phyloP scores from a whole-genome alignment of 2,329 filamentous ascomycete species.

The Pleoardoris graminearum region DNA sequence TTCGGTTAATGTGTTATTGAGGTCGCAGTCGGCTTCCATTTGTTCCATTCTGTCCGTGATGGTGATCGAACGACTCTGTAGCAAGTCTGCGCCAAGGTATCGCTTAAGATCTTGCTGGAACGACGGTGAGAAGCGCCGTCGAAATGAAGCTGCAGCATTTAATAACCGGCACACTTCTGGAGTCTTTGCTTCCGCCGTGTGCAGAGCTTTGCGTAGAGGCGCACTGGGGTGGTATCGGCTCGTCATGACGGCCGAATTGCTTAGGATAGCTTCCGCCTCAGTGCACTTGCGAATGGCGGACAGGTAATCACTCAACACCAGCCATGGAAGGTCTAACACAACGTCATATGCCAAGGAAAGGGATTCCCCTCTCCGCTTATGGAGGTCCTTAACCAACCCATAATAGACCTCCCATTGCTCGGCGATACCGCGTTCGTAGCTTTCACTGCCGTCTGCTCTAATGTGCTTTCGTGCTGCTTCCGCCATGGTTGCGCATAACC shows the following conservation, averaged over 20 bases:
- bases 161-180: constrained; percentile 66
- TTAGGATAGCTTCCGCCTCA: constrained; percentile 71
- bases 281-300: constrained; percentile 80
- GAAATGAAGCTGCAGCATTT: constrained; percentile 69
- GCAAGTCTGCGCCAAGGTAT: constrained; percentile 72
- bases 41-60: constrained; percentile 70
- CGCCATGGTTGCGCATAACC: constrained; percentile 72
- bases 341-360: constrained; percentile 76
- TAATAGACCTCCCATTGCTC: constrained; percentile 90
- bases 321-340: constrained; percentile 74
- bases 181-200: constrained; percentile 18
- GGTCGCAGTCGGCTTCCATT: constrained; percentile 78
- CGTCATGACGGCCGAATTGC: constrained; percentile 61
- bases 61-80: constrained; percentile 65
- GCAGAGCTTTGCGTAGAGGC: constrained; percentile 39
- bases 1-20: constrained; percentile 78
- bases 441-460: constrained; percentile 72
- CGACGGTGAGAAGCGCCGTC: constrained; percentile 69
- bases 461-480: constrained; percentile 67
- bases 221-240: constrained; percentile 20
- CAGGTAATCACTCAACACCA: constrained; percentile 79
- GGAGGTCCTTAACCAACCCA: constrained; percentile 80
- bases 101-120: constrained; percentile 69
- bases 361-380: constrained; percentile 82
- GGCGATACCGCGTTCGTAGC: constrained; percentile 74